Conservation (phyloP, 208 protist species). For the Acanthamoeba castellanii region DNA sequence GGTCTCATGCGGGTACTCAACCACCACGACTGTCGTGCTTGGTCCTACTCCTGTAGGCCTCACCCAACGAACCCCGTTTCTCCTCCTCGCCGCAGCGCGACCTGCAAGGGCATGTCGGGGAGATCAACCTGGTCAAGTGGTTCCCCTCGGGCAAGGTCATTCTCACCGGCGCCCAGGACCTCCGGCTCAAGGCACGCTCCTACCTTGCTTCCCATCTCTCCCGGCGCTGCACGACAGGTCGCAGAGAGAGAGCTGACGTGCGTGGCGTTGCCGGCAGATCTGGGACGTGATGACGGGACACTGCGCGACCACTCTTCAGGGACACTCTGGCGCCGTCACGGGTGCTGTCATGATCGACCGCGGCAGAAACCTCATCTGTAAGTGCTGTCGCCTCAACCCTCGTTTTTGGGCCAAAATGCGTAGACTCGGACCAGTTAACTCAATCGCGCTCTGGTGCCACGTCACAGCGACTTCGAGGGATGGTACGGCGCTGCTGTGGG, state of each 20-base stretch:
- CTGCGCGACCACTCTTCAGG: slow-evolving; percentile 18
- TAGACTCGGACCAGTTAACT: background rate
- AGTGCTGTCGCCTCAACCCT: background rate
- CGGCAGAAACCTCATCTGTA: slow-evolving; percentile 47
- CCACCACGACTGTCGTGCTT: background rate
- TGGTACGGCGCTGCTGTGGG: slow-evolving; percentile 26
- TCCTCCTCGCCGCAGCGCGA: background rate
- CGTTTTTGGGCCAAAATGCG: background rate
- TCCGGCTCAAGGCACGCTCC: background rate
- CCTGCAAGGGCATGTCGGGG: slow-evolving; percentile 57
- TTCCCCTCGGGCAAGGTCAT: slow-evolving; percentile 60
- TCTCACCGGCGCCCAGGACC: slow-evolving; percentile 8
- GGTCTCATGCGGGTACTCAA: slow-evolving; percentile 20
- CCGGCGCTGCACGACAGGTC: too few species aligned
- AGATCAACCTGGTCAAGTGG: slow-evolving; percentile 62
- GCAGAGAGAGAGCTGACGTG: background rate
- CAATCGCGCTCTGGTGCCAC: background rate
- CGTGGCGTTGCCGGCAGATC: background rate
- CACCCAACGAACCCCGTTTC: background rate
- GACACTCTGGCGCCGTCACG: slow-evolving; percentile 10
- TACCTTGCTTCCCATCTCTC: background rate
- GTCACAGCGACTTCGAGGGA: slow-evolving; percentile 27
- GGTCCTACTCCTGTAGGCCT: background rate
- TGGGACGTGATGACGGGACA: slow-evolving; percentile 57
- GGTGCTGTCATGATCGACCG: background rate